Base-by-base conservation (phyloP, 768 basidiomycete genomes). In the Lepiota venenata region DNA sequence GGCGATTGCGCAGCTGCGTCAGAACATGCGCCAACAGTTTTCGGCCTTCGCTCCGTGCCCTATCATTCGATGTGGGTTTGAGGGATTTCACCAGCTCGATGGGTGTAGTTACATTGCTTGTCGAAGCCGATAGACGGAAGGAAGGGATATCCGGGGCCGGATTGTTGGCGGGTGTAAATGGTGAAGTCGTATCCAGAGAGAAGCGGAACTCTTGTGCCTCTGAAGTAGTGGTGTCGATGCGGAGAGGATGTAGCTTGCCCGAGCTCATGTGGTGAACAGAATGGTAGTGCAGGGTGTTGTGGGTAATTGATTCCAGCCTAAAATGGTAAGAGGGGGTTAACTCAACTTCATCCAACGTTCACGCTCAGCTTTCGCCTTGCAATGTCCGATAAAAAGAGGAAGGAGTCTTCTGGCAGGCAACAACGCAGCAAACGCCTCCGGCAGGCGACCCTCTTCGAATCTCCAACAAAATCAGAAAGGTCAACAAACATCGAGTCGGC, bases 21-120 rank as follows among this genome's bases (percentile, higher is more conserved):
- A 92, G 70, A 25, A 89, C 71, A 63, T 87, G 82, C 0, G 80
- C 76, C 3, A 91, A 72, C 20, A 90, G 72, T 64, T 91, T 91
- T 46, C 82, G 79, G 8, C 84, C 81, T 65, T 89, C 89, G 50
- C 80, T 77, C 32, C 72, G 72, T 25, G 77, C 77, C 58, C 47
- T 50, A 18, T 54, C 46, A 5, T 12, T 39, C 14, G 52, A 45
- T 5, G 16, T n/a, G 37, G 54, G 50, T 18, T 55, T 55, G 25
- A 35, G 1, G 15, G 47, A 11, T 21, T 38, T 37, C 9, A 32
- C 12, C 35, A 9, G 15, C 3, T 42, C 44, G 18, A 40, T 22
- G 40, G 29, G 27, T 21, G 39, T 40, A 4, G 22, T 35, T 20
- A 11, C 21, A 36, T 51, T 44, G 27, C 41, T 50, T 16, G 48